phyloP scores from a whole-genome alignment of 2,329 filamentous ascomycete genomes.

The Fusarium torulosum region DNA sequence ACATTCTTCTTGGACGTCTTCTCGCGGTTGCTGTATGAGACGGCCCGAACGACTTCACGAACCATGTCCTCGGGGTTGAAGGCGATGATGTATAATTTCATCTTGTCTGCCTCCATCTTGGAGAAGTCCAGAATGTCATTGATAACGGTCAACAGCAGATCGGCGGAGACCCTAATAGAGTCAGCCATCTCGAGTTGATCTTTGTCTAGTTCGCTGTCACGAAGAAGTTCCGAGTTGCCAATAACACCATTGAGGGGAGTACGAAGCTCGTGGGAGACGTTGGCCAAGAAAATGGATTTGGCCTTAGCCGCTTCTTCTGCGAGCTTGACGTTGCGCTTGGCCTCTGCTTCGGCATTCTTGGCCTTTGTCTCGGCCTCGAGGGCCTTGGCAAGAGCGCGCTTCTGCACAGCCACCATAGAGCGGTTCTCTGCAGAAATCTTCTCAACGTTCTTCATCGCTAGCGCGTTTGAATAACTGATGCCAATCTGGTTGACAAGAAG shows the following conservation, averaged over 20 bases:
- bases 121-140: slow-evolving; percentile 98
- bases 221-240: slow-evolving; percentile 85
- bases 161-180: slow-evolving; percentile 86
- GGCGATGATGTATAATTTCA: slow-evolving; percentile 81
- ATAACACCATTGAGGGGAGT: slow-evolving; percentile 90
- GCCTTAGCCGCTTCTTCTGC: slow-evolving; percentile 87
- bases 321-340: slow-evolving; percentile 81
- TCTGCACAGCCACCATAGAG: slow-evolving; percentile 82
- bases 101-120: slow-evolving; percentile 89
- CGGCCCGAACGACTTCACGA: slow-evolving; percentile 73
- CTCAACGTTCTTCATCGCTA: slow-evolving; percentile 77
- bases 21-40: slow-evolving; percentile 74
- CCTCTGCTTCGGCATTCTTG: slow-evolving; percentile 80
- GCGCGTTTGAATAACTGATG: slow-evolving; percentile 76
- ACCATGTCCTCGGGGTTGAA: slow-evolving; percentile 77
- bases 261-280: slow-evolving; percentile 84
- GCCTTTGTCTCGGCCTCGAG: slow-evolving; percentile 80
- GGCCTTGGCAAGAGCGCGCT: slow-evolving; percentile 77
- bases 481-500: slow-evolving; percentile 83
- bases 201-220: slow-evolving; percentile 78
- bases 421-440: slow-evolving; percentile 83
- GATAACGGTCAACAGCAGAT: slow-evolving; percentile 90
- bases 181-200: slow-evolving; percentile 90
- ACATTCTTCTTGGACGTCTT: slow-evolving; percentile 73
- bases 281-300: slow-evolving; percentile 83